Evolutionary conservation across 305 asterid species (phyloP).

Genomic region (Rubia occidens): DNA sequence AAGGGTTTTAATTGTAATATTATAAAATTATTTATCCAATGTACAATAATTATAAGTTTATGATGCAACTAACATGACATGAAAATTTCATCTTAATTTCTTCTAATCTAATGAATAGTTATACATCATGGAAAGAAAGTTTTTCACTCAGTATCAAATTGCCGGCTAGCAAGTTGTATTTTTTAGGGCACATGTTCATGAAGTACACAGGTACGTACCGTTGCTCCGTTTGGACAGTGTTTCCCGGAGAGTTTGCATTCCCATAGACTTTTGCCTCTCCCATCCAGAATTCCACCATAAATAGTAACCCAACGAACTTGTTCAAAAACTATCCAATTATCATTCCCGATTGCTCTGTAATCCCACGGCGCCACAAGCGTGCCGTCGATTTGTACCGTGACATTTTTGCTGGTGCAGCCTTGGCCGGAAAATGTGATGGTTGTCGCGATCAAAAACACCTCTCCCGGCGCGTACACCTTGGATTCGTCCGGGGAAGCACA

Average conservation of each 20-base stretch:
- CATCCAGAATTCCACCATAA: constrained; percentile 26
- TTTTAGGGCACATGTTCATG: too few relatives aligned
- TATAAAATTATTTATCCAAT: too few relatives aligned
- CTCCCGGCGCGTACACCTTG: constrained; percentile 15
- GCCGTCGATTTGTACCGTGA: constrained; percentile 18
- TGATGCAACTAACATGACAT: too few relatives aligned
- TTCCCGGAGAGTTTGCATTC: constrained; percentile 21
- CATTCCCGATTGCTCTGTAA: constrained; percentile 12
- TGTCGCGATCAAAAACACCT: constrained; percentile 14
- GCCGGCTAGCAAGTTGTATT: too few relatives aligned
- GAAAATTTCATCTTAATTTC: too few relatives aligned
- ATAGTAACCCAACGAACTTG: constrained; percentile 16
- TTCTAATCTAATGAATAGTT: too few relatives aligned
- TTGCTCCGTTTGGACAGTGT: constrained; percentile 20
- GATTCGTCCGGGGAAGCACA: constrained; percentile 15
- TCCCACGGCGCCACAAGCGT: constrained; percentile 22
- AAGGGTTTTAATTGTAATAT: too few relatives aligned
- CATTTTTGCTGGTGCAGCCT: constrained; percentile 8
- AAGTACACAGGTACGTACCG: background rate
- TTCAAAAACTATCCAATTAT: constrained; percentile 21
- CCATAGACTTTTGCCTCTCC: constrained; percentile 24
- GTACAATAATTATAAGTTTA: too few relatives aligned
- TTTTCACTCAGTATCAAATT: too few relatives aligned
- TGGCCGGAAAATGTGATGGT: constrained; percentile 18
- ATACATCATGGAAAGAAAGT: too few relatives aligned